Evolutionary conservation across 495 filamentous ascomycete genomes (phyloP).

Genomic region (Stereocaulon alpinum): DNA sequence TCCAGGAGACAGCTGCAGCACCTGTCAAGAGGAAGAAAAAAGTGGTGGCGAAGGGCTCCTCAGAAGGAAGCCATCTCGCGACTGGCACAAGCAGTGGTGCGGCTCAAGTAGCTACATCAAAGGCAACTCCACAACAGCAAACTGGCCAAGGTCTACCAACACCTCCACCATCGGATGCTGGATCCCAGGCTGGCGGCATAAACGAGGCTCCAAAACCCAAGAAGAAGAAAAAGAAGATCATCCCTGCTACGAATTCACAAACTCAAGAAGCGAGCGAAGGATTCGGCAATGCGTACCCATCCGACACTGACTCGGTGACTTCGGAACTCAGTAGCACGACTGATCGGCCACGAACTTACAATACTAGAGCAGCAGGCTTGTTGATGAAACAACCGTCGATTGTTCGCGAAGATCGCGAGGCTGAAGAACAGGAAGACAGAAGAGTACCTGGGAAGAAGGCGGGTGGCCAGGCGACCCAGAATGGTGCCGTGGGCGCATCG

Average conservation of each 20-base stretch:
- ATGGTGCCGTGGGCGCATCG: conserved; percentile 6
- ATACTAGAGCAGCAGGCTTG: conserved; percentile 19
- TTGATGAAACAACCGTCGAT: conserved; percentile 49
- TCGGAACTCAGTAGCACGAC: conserved; percentile 22
- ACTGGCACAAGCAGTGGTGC: conserved; percentile 26
- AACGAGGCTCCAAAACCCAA: conserved; percentile 15
- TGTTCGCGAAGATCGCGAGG: conserved; percentile 51
- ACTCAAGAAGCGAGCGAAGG: conserved; percentile 7
- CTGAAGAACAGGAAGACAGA: conserved; percentile 32
- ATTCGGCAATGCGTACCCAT: conserved; percentile 21
- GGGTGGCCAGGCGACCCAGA: conserved; percentile 4
- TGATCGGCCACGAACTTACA: conserved; percentile 20
- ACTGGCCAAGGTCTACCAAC: conserved; percentile 2
- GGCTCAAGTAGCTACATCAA: conserved; percentile 31
- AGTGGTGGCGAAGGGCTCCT: conserved; percentile 26
- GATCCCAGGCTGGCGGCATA: conserved; percentile 15
- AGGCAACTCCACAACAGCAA: conserved; percentile 6
- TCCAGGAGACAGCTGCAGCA: conserved; percentile 38
- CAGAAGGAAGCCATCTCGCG: conserved; percentile 37
- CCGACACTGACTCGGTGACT: conserved; percentile 25
- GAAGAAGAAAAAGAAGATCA: conserved; percentile 25
- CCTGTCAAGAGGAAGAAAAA: conserved; percentile 47
- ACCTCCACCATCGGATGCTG: conserved; percentile 17
- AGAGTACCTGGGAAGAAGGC: conserved; percentile 13
- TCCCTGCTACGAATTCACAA: background rate